A percentile compares a stretch with the other conserved stretches of the same genome.
Evolutionary conservation across 371 early-diverging fungal genomes (phyloP).

Genomic region (Modicella reniformis): DNA sequence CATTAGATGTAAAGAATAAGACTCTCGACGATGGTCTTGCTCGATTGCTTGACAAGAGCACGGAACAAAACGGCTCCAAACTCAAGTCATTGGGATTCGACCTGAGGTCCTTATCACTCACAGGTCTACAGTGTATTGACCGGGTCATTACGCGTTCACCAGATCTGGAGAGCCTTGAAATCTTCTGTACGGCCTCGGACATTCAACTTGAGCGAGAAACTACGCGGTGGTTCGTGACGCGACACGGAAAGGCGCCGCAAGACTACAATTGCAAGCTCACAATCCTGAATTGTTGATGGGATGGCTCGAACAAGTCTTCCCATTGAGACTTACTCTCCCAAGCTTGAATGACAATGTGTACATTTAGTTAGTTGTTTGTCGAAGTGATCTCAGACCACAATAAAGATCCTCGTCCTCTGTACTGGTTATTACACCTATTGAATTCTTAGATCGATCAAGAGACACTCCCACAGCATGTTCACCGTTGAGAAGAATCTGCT

Average conservation of each 20-base stretch:
- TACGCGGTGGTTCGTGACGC: neutral
- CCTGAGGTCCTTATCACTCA: neutral
- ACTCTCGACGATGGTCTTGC: neutral
- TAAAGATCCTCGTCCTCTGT: too few relatives aligned
- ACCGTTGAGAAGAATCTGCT: too few relatives aligned
- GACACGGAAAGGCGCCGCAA: neutral
- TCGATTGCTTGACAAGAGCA: neutral
- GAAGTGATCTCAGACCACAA: too few relatives aligned
- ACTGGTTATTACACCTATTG: too few relatives aligned
- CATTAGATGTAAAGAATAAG: neutral
- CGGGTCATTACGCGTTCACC: neutral
- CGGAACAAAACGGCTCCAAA: neutral
- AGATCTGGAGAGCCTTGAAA: neutral
- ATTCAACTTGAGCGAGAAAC: neutral
- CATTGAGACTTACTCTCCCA: neutral
- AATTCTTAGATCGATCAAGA: too few relatives aligned
- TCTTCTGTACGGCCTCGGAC: neutral
- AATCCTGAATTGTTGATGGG: neutral
- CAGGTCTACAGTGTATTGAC: neutral
- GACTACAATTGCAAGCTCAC: neutral
- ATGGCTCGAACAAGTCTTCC: neutral
- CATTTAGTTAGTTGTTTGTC: too few relatives aligned
- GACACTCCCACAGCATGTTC: too few relatives aligned
- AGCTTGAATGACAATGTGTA: neutral
- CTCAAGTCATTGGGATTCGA: neutral